phyloP scores from a whole-genome alignment of 495 filamentous ascomycete species.

The Penicillium verhagenii region DNA sequence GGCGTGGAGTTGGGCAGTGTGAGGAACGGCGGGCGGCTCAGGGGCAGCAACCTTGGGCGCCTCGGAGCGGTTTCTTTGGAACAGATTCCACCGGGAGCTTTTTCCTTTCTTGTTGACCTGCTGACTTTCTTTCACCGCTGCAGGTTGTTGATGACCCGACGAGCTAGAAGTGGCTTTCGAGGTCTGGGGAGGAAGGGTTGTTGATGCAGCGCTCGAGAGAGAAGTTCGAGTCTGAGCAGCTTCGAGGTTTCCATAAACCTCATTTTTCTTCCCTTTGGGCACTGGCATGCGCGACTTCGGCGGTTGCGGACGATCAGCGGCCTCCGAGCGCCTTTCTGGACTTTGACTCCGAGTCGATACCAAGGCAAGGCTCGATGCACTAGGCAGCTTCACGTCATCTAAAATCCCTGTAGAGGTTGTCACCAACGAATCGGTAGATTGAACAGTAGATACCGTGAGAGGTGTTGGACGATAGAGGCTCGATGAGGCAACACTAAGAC shows the following conservation, averaged over 20 bases:
- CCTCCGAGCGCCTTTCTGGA: conserved; percentile 1
- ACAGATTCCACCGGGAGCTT: conserved; percentile 69
- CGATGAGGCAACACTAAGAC: conserved; percentile 52
- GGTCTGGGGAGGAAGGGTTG: conserved; percentile 14
- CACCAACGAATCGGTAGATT: conserved; percentile 38
- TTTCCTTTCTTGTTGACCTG: conserved; percentile 32
- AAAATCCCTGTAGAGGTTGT: conserved; percentile 26
- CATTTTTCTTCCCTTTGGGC: conserved; percentile 14
- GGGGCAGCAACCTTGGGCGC: conserved; percentile 18
- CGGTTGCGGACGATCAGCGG: background rate
- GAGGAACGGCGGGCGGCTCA: conserved; percentile 2
- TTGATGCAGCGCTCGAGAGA: conserved; percentile 29
- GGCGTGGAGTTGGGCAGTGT: conserved; percentile 37
- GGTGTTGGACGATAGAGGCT: conserved; percentile 17
- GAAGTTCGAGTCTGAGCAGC: conserved; percentile 24
- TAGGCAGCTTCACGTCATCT: conserved; percentile 11
- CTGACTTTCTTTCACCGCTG: conserved; percentile 6
- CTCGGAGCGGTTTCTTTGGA: conserved; percentile 54
- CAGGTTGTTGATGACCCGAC: background rate
- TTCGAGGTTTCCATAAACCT: conserved; percentile 25
- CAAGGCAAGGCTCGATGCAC: conserved; percentile 5
- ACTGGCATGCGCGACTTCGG: conserved; percentile 24
- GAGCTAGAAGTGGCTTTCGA: conserved; percentile 10
- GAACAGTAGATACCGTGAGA: conserved; percentile 23
- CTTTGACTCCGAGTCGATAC: conserved; percentile 5